Evolutionary conservation across 306 rosid species (phyloP), one percentile per base, ranked within the genome.

Genomic region (Prunus armeniaca): DNA sequence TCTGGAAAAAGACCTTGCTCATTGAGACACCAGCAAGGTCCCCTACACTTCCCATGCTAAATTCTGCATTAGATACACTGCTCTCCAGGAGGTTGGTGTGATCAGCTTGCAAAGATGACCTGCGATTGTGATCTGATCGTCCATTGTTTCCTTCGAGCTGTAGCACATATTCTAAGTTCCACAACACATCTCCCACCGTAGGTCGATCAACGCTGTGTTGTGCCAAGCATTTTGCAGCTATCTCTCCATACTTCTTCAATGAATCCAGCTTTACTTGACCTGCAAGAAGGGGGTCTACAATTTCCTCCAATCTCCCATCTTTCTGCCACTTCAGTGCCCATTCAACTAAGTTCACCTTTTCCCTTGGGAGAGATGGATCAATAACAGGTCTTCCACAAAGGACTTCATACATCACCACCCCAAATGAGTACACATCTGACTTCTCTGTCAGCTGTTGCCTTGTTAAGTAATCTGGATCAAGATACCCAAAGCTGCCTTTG

Each of bases 401-500:
- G 60, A 88, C 81, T 83, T 90, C 96, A 54, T 85, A 84, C 96
- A 90, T 81, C 47, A 90, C 96, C 22, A 90, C 91, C 28, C 96
- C 96, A 18, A 90, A 88, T 17, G 96, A 88, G 85, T 90, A 90
- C 15, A 90, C 84, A 72, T 90, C 96, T 30, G 96, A 90, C 72
- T 90, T 90, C 61, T 88, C 93, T 3, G 93, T 88, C 54, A 91
- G 84, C 24, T 84, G 90, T 54, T 87, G 90, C 67, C 75, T 88
- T 5, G 80, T 87, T 55, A 91, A 81, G 79, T 91, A 88, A 81
- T 88, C 89, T 0, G 96, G 96, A 87, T 90, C 96, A n/a, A 90
- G 89, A 75, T 88, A 90, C 67, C 96, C 96, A 38, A 90, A 90
- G 65, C 93, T 90, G 65, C 96, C 96, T 70, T 85, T 88, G 4